These are phyloP conservation scores for Aspergillus hancockii DNA, from an alignment of 495 filamentous ascomycete species.

Conservation along the genomic window DNA sequence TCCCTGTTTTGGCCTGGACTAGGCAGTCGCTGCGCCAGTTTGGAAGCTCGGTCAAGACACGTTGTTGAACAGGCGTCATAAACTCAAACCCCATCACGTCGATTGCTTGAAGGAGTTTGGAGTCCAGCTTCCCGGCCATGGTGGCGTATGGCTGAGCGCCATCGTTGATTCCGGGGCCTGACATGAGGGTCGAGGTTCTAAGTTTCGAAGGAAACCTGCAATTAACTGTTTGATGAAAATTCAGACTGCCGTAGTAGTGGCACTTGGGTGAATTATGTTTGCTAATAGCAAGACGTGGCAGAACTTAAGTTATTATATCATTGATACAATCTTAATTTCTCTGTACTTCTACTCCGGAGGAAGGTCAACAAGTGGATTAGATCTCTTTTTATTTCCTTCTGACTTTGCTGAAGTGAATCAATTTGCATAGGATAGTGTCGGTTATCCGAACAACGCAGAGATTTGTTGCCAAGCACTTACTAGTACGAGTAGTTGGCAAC, in stretches of 20 bases:
- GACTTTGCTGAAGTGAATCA: not conserved
- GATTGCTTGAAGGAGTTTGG: conserved; percentile 47
- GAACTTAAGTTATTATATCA: not conserved
- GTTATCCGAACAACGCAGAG: conserved; percentile 13
- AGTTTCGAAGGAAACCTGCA: not conserved
- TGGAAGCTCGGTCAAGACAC: conserved; percentile 53
- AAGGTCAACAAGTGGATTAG: not conserved
- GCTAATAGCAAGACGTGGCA: conserved; percentile 8
- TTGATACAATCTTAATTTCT: not conserved
- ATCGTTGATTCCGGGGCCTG: conserved; percentile 23
- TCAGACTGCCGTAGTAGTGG: not conserved
- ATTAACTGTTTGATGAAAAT: not conserved
- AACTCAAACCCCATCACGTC: conserved; percentile 43
- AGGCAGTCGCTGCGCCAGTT: conserved; percentile 52
- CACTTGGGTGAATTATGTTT: not conserved
- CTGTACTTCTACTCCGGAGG: not conserved
- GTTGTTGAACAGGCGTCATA: conserved; percentile 60
- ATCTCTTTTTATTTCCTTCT: not conserved
- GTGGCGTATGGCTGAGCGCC: conserved; percentile 40
- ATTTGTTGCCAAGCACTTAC: conserved; percentile 19
- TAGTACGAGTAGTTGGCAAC: no score
- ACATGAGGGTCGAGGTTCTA: conserved; percentile 23
- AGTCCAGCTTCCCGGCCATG: conserved; percentile 51
- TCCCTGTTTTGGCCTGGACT: conserved; percentile 84
- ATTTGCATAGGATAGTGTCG: not conserved